phyloP scores from a whole-genome alignment of 495 filamentous ascomycete species.

The Pseudoneurospora amorphoporcata region DNA sequence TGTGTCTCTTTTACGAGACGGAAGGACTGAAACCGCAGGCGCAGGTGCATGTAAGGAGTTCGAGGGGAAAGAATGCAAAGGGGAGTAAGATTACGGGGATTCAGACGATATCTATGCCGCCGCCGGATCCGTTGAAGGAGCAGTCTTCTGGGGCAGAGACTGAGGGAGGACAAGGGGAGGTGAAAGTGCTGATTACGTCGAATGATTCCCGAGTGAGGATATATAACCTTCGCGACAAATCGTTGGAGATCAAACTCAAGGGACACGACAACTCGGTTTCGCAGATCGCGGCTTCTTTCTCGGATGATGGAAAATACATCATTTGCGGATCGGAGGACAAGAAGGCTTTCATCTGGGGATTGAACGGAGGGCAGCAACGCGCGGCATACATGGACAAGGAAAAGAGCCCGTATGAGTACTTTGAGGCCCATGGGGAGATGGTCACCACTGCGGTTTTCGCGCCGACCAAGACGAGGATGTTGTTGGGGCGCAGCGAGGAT shows the following conservation, averaged over 20 bases:
- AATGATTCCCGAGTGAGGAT: slow-evolving; percentile 92
- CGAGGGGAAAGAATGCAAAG: slow-evolving; percentile 85
- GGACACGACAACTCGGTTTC: slow-evolving; percentile 87
- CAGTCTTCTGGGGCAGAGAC: neutral
- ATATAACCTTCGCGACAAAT: slow-evolving; percentile 78
- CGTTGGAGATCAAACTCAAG: slow-evolving; percentile 78
- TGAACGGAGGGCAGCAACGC: slow-evolving; percentile 31
- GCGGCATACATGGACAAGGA: slow-evolving; percentile 56
- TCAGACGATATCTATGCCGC: slow-evolving; percentile 57
- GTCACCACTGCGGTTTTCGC: slow-evolving; percentile 83
- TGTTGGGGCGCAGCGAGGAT: slow-evolving; percentile 72
- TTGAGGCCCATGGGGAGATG: slow-evolving; percentile 81
- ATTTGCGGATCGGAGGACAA: slow-evolving; percentile 92
- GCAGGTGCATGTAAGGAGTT: slow-evolving; percentile 83
- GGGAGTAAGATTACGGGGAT: slow-evolving; percentile 97
- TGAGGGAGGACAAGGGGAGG: slow-evolving; percentile 42
- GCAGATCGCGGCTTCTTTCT: slow-evolving; percentile 85
- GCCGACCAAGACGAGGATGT: slow-evolving; percentile 64
- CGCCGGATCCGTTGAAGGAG: neutral
- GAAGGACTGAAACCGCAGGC: slow-evolving; percentile 77
- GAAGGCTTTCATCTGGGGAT: slow-evolving; percentile 81
- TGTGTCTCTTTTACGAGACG: slow-evolving; percentile 90
- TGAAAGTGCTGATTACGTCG: slow-evolving; percentile 83
- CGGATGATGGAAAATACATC: slow-evolving; percentile 76
- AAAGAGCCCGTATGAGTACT: slow-evolving; percentile 71